Evolutionary conservation across 768 basidiomycete species (phyloP).

Genomic region (Polyporus arcularius): DNA sequence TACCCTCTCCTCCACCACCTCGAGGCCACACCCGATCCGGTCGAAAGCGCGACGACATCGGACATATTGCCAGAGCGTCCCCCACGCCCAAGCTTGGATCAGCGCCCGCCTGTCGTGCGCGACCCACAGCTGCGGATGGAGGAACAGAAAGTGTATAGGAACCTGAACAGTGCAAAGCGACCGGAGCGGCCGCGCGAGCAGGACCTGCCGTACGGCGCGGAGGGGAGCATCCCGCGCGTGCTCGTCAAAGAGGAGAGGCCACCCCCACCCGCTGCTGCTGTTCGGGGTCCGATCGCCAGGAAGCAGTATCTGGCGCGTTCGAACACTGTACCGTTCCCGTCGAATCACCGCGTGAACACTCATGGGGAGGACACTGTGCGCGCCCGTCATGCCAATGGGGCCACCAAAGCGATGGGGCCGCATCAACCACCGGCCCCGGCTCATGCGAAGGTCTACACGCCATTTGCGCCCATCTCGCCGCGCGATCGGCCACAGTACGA

Average conservation of each 20-base stretch:
- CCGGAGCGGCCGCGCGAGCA: slow-evolving; percentile 13
- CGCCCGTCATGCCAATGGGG: background rate
- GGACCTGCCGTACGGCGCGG: slow-evolving; percentile 13
- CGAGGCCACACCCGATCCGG: background rate
- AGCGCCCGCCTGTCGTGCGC: background rate
- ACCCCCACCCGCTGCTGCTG: slow-evolving; percentile 1
- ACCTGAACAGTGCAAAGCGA: background rate
- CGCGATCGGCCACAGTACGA: background rate
- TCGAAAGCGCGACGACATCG: background rate
- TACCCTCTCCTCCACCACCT: slow-evolving; percentile 6
- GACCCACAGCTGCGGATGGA: background rate
- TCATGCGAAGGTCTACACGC: background rate
- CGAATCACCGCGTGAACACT: background rate
- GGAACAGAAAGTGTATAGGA: background rate
- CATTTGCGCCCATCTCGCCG: background rate
- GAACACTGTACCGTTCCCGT: background rate
- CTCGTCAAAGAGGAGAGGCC: background rate
- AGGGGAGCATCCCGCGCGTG: slow-evolving; percentile 9
- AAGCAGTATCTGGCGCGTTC: background rate
- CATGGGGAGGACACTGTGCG: background rate
- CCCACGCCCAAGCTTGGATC: background rate
- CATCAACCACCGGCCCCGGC: background rate
- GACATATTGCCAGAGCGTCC: background rate
- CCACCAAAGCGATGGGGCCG: too few species aligned
- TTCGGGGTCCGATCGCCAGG: background rate